phyloP scores from a whole-genome alignment of 768 basidiomycete genomes.

The Leucogyrophana mollusca region DNA sequence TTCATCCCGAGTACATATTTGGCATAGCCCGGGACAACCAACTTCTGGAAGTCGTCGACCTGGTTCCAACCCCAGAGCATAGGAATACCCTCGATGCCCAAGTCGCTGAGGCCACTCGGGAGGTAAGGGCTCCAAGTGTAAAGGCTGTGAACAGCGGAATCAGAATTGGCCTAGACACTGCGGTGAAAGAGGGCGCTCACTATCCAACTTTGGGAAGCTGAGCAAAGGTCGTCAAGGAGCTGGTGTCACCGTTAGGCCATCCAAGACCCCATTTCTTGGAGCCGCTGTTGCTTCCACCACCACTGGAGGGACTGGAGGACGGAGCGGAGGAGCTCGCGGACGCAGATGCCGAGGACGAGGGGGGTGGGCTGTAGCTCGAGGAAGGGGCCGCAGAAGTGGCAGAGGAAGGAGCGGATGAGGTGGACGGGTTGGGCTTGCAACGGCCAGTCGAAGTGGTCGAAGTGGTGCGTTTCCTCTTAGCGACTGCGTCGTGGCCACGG shows the following conservation, averaged over 20 bases:
- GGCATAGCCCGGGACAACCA: slow-evolving; percentile 52
- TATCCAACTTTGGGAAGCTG: slow-evolving; percentile 36
- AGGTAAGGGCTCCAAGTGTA: slow-evolving; percentile 68
- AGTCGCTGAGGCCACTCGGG: slow-evolving; percentile 36
- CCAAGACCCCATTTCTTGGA: slow-evolving; percentile 58
- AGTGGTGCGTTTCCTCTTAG: slow-evolving; percentile 49
- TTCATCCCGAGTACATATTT: slow-evolving; percentile 59
- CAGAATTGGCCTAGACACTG: background rate
- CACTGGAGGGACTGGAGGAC: slow-evolving; percentile 13
- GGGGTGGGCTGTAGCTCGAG: slow-evolving; percentile 16
- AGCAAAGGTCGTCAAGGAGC: slow-evolving; percentile 50
- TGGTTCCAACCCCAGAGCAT: slow-evolving; percentile 73
- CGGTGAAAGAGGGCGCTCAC: slow-evolving; percentile 31
- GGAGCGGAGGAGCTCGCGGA: slow-evolving; percentile 8
- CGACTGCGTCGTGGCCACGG: slow-evolving; percentile 43
- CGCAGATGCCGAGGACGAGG: background rate
- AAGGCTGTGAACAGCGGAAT: slow-evolving; percentile 33
- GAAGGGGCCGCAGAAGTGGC: slow-evolving; percentile 10
- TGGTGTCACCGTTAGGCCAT: slow-evolving; percentile 60
- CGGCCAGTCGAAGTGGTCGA: slow-evolving; percentile 35
- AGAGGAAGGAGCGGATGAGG: slow-evolving; percentile 21
- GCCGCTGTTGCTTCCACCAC: slow-evolving; percentile 3
- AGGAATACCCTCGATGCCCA: slow-evolving; percentile 55
- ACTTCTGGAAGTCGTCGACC: slow-evolving; percentile 42
- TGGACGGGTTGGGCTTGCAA: slow-evolving; percentile 55